Conservation (phyloP, 148 eudicot genomes). For the Cornus suecica region DNA sequence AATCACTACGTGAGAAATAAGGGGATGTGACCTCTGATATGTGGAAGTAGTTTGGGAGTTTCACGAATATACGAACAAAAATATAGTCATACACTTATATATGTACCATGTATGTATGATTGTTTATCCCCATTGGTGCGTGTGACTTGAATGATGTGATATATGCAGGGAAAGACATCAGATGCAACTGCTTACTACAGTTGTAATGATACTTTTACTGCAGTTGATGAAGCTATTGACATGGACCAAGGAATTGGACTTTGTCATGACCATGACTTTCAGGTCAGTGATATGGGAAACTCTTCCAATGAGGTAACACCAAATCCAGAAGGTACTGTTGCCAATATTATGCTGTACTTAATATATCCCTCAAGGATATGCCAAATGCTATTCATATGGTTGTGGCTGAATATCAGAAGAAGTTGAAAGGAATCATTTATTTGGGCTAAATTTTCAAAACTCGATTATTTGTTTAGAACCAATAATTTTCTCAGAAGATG, state of each 20-base stretch:
- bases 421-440: not conserved
- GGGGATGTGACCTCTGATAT: not conserved
- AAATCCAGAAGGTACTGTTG: constrained; percentile 21
- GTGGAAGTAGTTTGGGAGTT: too few species aligned
- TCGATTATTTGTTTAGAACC: not conserved
- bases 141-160: constrained; percentile 10
- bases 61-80: too few species aligned
- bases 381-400: not conserved
- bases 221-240: constrained; percentile 19
- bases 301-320: constrained; percentile 12
- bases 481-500: not conserved
- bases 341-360: not conserved
- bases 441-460: not conserved
- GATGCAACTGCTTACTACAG: constrained; percentile 44
- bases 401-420: not conserved
- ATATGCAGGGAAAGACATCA: constrained; percentile 44
- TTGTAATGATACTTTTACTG: constrained; percentile 42
- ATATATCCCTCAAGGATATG: not conserved
- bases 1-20: not conserved
- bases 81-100: too few species aligned
- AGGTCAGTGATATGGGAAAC: constrained; percentile 7
- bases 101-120: too few species aligned
- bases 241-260: constrained; percentile 16
- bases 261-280: constrained; percentile 15
- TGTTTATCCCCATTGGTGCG: not conserved